Conservation (phyloP, 129 eudicot species). For the Cynara cardunculus region DNA sequence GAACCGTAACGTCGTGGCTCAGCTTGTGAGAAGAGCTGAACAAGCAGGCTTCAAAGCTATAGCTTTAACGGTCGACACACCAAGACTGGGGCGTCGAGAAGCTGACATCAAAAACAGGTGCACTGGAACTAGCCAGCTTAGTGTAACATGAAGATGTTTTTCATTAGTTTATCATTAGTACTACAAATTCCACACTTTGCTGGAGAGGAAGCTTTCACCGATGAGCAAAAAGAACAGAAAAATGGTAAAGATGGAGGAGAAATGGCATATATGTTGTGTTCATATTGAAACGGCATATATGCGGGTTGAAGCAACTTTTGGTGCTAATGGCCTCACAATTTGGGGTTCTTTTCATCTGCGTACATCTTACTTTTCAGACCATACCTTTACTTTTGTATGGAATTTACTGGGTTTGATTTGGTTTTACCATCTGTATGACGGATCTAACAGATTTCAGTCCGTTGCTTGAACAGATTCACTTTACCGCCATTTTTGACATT, state of each 20-base stretch:
- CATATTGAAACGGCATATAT: no score
- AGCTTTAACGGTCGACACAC: slow-evolving; percentile 85
- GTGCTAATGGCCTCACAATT: no score
- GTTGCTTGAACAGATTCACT: slow-evolving; percentile 44
- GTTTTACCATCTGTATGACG: neutral
- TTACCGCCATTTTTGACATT: slow-evolving; percentile 68
- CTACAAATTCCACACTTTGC: no score
- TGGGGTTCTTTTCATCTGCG: no score
- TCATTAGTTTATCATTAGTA: no score
- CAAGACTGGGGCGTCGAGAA: slow-evolving; percentile 81
- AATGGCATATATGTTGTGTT: no score
- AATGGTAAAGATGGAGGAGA: no score
- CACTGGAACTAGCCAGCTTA: neutral
- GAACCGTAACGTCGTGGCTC: slow-evolving; percentile 70
- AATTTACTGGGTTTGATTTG: neutral
- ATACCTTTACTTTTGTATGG: neutral
- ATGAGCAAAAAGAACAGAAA: no score
- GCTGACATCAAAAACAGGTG: slow-evolving; percentile 87
- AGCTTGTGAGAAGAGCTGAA: slow-evolving; percentile 87
- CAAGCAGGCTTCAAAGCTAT: slow-evolving; percentile 84
- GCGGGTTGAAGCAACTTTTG: no score
- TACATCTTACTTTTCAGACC: no score
- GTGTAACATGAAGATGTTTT: neutral
- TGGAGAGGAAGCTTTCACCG: no score
- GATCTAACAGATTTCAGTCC: neutral